phyloP scores from a whole-genome alignment of 2,329 filamentous ascomycete species.

The Aureobasidium sp. region DNA sequence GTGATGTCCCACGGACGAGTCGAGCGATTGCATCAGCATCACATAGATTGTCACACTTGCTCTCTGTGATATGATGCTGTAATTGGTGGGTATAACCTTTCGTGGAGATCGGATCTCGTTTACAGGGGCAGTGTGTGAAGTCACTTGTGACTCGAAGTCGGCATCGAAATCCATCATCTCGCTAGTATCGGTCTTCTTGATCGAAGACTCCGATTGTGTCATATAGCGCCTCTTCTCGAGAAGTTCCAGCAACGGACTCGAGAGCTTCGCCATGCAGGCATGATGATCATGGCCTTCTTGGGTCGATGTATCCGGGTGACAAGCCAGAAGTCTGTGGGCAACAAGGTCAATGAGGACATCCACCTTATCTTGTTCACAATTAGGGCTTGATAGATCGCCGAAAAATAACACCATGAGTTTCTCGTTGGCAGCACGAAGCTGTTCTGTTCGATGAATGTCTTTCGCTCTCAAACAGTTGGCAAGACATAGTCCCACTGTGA shows the following conservation, averaged over 20 bases:
- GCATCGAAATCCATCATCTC: constrained; percentile 15
- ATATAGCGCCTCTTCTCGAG: background rate
- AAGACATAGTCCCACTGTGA: constrained; percentile 34
- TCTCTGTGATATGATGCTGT: background rate
- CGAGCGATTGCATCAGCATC: background rate
- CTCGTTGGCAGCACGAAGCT: constrained; percentile 22
- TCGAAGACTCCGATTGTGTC: background rate
- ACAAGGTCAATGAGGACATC: constrained; percentile 35
- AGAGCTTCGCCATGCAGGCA: background rate
- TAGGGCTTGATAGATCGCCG: constrained; percentile 28
- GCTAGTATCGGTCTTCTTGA: background rate
- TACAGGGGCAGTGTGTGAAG: background rate
- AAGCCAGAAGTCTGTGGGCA: constrained; percentile 15
- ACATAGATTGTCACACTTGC: constrained; percentile 3
- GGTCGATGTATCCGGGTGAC: background rate
- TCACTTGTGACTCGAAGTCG: constrained; percentile 10
- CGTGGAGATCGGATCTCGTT: background rate
- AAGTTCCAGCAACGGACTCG: background rate
- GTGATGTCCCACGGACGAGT: background rate
- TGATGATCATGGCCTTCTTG: background rate
- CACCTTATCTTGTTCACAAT: constrained; percentile 36
- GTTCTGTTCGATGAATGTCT: constrained; percentile 22
- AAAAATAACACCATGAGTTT: constrained; percentile 26
- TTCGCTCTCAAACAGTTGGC: constrained; percentile 20
- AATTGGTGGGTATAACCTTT: background rate